These are phyloP conservation scores for Melanogaster broomeanus DNA, from an alignment of 768 basidiomycete species.

Conservation along the genomic window DNA sequence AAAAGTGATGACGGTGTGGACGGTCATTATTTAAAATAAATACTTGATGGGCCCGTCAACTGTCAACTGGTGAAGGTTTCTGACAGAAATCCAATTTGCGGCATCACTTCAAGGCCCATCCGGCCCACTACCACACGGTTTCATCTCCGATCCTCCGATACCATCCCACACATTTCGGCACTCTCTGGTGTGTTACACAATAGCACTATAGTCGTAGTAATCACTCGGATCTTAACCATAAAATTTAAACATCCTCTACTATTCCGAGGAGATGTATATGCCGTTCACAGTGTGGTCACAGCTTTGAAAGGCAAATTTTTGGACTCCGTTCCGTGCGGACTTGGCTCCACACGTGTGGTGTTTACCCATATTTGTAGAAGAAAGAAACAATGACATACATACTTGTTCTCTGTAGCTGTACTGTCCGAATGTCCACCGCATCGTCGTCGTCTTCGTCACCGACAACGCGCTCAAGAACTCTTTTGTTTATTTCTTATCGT, in stretches of 20 bases:
- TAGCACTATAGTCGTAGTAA: too few species aligned
- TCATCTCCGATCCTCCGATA: background rate
- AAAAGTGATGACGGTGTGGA: too few species aligned
- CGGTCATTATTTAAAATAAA: too few species aligned
- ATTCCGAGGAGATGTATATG: too few species aligned
- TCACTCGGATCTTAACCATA: background rate
- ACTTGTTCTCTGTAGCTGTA: constrained; percentile 13
- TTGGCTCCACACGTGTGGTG: constrained; percentile 12
- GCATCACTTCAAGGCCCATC: too few species aligned
- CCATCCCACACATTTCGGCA: background rate
- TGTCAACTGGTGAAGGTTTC: constrained; percentile 5
- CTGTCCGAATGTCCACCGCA: constrained; percentile 34
- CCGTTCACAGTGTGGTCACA: too few species aligned
- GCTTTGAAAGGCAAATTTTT: too few species aligned
- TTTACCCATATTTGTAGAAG: constrained; percentile 24
- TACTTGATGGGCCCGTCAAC: too few species aligned
- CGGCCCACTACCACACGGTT: too few species aligned
- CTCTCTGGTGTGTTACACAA: too few species aligned
- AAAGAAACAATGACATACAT: constrained; percentile 23
- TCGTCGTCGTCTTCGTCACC: constrained; percentile 36
- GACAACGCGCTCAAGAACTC: constrained; percentile 83
- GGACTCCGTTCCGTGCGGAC: too few species aligned
- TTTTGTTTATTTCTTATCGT: constrained; percentile 91
- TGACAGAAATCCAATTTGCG: constrained; percentile 11
- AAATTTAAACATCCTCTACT: too few species aligned